Base-by-base conservation (phyloP, 2,329 filamentous ascomycete species). In the Cercospora beticola region DNA sequence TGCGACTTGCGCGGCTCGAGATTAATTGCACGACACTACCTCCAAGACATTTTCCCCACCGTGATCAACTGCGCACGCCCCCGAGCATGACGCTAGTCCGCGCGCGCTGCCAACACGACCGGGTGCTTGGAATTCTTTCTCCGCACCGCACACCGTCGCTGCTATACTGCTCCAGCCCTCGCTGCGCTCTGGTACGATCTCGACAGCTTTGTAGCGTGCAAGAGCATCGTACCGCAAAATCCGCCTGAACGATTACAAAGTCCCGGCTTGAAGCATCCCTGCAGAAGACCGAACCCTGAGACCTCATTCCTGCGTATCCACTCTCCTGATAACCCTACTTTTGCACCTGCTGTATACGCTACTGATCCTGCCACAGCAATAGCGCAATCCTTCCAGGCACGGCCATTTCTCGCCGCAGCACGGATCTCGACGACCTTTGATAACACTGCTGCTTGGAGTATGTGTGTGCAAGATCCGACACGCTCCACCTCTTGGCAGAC, bases 231-330 rank as follows among this genome's bases (percentile, higher is more conserved):
- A 36, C 31, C 30, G 28, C 56, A 12, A 2, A 33, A 12, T 59
- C 18, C 28, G 7, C 7, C 16, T 16, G 56, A 31, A 31, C 56
- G 8, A 21, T 14, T 18, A 4, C 33, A n/a, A 8, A 8, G 8
- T 10, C 28, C 56, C 18, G n/a, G 31, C 28, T 14, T 12, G 56
- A 31, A 36, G 56, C 31, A 16, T 59, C 56, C 56, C 56, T 59
- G 56, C 56, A 59, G 56, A 23, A 59, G 16, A 18, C 16, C 30
- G 56, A 36, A 33, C 56, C 49, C 49, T 54, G 49, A 54, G 49
- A 54, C 49, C 49, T 54, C 31, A n/a, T n/a, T 59, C 28, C 56
- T 59, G 56, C 56, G 9, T 36, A 21, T 59, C 56, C 56, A 59
- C 56, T 59, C 56, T 59, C 56, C 56, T 59, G 31, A 59, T 12